These are phyloP conservation scores for Alternaria incomplexa DNA, from an alignment of 2,329 filamentous ascomycete genomes.

Conservation along the genomic window DNA sequence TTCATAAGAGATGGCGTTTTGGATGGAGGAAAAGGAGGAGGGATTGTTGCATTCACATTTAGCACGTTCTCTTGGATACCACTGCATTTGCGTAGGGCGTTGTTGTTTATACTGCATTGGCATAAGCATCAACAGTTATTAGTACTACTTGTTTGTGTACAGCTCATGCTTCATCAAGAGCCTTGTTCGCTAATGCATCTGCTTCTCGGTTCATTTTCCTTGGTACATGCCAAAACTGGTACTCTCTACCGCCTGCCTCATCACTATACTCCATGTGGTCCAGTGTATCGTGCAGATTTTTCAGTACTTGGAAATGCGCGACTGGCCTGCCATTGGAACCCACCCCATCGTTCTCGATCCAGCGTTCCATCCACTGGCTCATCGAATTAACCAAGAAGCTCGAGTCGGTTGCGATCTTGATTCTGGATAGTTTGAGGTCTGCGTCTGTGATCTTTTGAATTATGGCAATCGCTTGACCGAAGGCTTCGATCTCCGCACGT, in stretches of 20 bases:
- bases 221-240: slow-evolving; percentile 34
- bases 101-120: slow-evolving; percentile 5
- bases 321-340: slow-evolving; percentile 28
- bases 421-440: background rate
- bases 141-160: background rate
- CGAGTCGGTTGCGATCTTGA: slow-evolving; percentile 39
- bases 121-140: background rate
- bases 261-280: too few species aligned
- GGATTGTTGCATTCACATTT: slow-evolving; percentile 17
- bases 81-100: slow-evolving; percentile 15
- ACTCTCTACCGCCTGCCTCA: too few species aligned
- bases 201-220: slow-evolving; percentile 25
- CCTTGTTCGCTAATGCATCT: slow-evolving; percentile 23
- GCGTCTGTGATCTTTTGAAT: slow-evolving; percentile 7
- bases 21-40: background rate
- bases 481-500: slow-evolving; percentile 17
- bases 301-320: slow-evolving; percentile 30
- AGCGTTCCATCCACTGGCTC: slow-evolving; percentile 39
- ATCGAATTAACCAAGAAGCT: slow-evolving; percentile 43
- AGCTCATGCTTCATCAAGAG: slow-evolving; percentile 46
- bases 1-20: slow-evolving; percentile 1
- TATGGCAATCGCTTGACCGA: slow-evolving; percentile 7
- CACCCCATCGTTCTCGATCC: slow-evolving; percentile 39
- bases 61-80: slow-evolving; percentile 25
- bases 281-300: slow-evolving; percentile 17